phyloP scores from a whole-genome alignment of 148 eudicot genomes.

The Rhododendron simsii region DNA sequence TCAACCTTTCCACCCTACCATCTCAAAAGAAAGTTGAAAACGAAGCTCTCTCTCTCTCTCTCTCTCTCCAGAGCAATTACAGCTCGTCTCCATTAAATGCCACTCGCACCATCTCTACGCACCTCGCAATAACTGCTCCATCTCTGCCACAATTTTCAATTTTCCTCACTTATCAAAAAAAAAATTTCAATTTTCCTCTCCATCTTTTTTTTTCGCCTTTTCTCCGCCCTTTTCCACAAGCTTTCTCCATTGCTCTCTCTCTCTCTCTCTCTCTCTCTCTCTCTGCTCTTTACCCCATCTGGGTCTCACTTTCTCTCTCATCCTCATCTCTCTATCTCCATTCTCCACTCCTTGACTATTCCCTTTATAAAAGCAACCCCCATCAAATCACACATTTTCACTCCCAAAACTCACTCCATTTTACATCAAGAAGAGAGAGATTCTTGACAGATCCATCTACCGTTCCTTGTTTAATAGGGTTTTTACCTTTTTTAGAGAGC shows the following conservation, averaged over 20 bases:
- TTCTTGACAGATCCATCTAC: not conserved
- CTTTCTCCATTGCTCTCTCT: not conserved
- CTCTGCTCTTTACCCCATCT: not conserved
- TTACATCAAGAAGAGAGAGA: not conserved
- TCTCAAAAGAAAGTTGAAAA: not conserved
- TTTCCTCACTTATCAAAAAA: not conserved
- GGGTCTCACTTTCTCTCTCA: not conserved
- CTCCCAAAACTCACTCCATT: not conserved
- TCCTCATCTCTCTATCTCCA: conserved; percentile 7
- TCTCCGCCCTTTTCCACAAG: conserved; percentile 7
- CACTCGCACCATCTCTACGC: conserved; percentile 5
- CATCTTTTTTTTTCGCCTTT: conserved; percentile 9
- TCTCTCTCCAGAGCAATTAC: conserved; percentile 3
- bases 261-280: not conserved
- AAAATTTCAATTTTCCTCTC: conserved; percentile 5
- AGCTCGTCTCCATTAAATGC: conserved; percentile 13
- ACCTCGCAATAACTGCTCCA: conserved; percentile 12
- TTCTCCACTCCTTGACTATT: not conserved
- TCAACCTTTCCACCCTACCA: conserved; percentile 10
- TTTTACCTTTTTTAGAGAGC: not conserved
- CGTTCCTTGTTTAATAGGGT: not conserved
- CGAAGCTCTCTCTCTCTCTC: not conserved
- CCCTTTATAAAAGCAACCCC: not conserved
- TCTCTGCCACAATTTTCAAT: conserved; percentile 6
- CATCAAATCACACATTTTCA: conserved; percentile 6